Percentiles rank a stretch among this genome's conserved stretches.
phyloP scores from a whole-genome alignment of 805 yeast species.

The Barnettozyma populi region DNA sequence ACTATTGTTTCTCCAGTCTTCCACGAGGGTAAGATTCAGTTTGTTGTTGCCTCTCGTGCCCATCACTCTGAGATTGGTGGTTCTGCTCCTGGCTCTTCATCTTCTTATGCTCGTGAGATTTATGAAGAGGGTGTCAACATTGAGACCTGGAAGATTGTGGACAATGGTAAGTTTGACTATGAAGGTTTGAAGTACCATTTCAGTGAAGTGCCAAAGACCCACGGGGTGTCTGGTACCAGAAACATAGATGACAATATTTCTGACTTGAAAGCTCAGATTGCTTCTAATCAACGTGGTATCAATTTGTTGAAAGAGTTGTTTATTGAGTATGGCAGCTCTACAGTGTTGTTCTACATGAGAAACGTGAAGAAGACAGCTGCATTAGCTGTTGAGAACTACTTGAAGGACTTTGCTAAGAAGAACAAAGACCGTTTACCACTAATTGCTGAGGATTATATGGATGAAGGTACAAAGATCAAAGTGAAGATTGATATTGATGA shows the following conservation, averaged over 20 bases:
- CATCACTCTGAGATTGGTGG: constrained; percentile 63
- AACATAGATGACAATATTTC: constrained; percentile 48
- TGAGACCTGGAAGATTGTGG: constrained; percentile 45
- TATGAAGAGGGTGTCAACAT: constrained; percentile 54
- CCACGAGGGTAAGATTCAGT: constrained; percentile 39
- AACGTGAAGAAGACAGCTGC: constrained; percentile 43
- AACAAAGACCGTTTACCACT: constrained; percentile 32
- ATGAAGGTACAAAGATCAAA: constrained; percentile 49
- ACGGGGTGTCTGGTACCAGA: constrained; percentile 53
- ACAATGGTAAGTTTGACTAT: constrained; percentile 46
- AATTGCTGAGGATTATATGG: constrained; percentile 44
- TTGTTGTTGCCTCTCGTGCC: constrained; percentile 54
- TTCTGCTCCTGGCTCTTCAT: constrained; percentile 53
- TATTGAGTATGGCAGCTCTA: constrained; percentile 37
- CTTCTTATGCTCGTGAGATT: constrained; percentile 47
- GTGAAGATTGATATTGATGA: constrained; percentile 36
- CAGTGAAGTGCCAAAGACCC: constrained; percentile 40
- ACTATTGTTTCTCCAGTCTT: constrained; percentile 55
- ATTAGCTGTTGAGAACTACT: constrained; percentile 35
- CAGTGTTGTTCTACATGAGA: constrained; percentile 42
- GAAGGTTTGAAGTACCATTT: constrained; percentile 42
- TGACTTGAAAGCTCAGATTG: constrained; percentile 43
- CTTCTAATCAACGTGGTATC: constrained; percentile 50
- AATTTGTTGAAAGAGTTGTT: constrained; percentile 37
- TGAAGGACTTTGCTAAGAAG: constrained; percentile 36